Base-by-base conservation (phyloP, 2,329 filamentous ascomycete species). In the Phialophora macrospora region DNA sequence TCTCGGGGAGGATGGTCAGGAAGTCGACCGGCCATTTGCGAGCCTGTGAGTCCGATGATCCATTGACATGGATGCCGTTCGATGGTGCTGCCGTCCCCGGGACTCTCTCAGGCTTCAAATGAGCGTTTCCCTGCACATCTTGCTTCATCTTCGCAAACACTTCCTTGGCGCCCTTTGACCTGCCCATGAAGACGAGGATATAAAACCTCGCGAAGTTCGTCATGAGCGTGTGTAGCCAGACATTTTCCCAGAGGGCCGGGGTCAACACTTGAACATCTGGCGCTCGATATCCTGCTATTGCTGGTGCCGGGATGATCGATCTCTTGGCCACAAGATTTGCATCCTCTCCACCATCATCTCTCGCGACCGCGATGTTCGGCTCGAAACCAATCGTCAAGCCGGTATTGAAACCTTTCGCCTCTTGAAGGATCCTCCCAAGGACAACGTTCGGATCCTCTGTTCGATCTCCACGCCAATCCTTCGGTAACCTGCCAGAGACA, bases 61-160 rank as follows among this genome's bases (percentile, higher is more conserved):
- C 65, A 32, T 69, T 67, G 12, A 63, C 5, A n/a, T 60, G 64
- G n/a, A 52, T 57, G 5, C 61, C 64, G 55, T 60, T 60, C 22
- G 61, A 38, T 17, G 34, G 30, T 38, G 51, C 44, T 24, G 38
- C 44, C 4, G 57, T 60, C 54, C 56, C 57, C 6, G 55, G 54
- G 1, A 56, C 62, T 32, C 46, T 49, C 3, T 55, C 57, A 17
- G 30, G 55, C 34, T 55, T 62, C 73, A 90, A 87, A 64, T 97
- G 87, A 0, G 91, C 88, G 48, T 92, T 91, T 74, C 92, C 88
- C 73, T 92, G 87, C 75, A 97, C 87, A 78, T 92, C 92, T 67
- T 95, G 91, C 66, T 84, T 83, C 82, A 90, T 93, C 77, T 95
- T 90, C 62, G 87, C 84, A 46, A 82, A 81, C 60, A 88, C 86